Evolutionary conservation across 352 stramenopile species (phyloP).

Genomic region (Globisporangium polare): DNA sequence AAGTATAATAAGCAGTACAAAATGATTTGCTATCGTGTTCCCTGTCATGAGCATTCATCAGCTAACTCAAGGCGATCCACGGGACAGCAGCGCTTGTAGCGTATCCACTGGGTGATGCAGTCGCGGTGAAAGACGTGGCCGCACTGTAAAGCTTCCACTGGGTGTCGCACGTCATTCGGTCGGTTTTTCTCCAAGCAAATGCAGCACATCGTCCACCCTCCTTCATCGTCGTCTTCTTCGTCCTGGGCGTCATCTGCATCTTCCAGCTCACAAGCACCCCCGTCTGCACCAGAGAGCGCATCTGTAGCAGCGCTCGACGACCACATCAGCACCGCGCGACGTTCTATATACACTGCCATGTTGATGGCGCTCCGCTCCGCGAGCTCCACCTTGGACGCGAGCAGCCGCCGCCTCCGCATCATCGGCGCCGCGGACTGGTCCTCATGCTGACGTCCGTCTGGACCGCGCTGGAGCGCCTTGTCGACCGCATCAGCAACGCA

Average conservation of each 20-base stretch:
- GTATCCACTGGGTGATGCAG: constrained; percentile 26
- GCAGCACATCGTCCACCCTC: constrained; percentile 10
- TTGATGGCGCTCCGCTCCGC: constrained; percentile 9
- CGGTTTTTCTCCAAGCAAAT: constrained; percentile 28
- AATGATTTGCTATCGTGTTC: background rate
- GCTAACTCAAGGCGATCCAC: constrained; percentile 21
- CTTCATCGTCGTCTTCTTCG: background rate
- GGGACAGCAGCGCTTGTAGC: constrained; percentile 26
- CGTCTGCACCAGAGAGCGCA: background rate
- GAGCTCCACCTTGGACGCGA: constrained; percentile 12
- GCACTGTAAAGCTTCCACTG: constrained; percentile 20
- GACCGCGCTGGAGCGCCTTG: constrained; percentile 8
- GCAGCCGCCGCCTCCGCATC: background rate
- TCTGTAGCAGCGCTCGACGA: background rate
- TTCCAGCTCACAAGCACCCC: background rate
- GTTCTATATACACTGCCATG: constrained; percentile 16
- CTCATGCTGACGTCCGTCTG: background rate
- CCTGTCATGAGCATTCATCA: background rate
- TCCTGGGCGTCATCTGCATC: background rate
- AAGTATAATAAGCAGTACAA: background rate
- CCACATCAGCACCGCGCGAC: background rate
- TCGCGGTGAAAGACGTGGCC: constrained; percentile 29
- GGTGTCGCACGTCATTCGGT: background rate
- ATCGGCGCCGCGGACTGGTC: background rate
- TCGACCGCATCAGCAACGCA: constrained; percentile 5